Base-by-base conservation (phyloP, 2,329 filamentous ascomycete species). In the Phaeoacremonium minimum region DNA sequence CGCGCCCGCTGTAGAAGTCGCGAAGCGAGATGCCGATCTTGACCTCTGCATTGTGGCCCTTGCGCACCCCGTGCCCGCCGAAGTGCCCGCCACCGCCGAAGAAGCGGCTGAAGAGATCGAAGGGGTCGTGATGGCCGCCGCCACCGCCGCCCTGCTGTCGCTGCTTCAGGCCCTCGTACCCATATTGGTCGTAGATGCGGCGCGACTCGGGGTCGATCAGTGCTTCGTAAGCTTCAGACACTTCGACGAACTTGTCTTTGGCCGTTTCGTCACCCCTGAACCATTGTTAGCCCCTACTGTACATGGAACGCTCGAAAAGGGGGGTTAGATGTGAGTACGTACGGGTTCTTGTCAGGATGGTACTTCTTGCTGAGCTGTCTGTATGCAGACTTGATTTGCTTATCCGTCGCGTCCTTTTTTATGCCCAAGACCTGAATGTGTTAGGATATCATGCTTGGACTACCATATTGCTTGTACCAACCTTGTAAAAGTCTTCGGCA, bases 271-370 rank as follows among this genome's bases (percentile, higher is more conserved):
- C 83, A 47, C 82, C 83, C 38, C 87, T 93, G 48, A 29, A 40
- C 33, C n/a, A n/a, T n/a, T n/a, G n/a, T n/a, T n/a, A n/a, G n/a
- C n/a, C n/a, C n/a, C n/a, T n/a, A n/a, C n/a, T n/a, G n/a, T n/a
- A n/a, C n/a, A n/a, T n/a, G n/a, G n/a, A n/a, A n/a, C n/a, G n/a
- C n/a, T n/a, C n/a, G n/a, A n/a, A n/a, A n/a, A n/a, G n/a, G n/a
- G n/a, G n/a, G n/a, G n/a, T n/a, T n/a, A n/a, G n/a, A n/a, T n/a
- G 37, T 14, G 28, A 6, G 16, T 13, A 67, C 85, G 52, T 76
- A 93, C 84, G 91, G 89, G 53, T 97, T 97, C 76, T 98, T 98
- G 64, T 98, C 93, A 4, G 93, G 93, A 57, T 98, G 93, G 61
- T 77, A 96, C 60, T 94, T 95, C 64, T 97, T 97, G 69, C 87